Percentiles rank a stretch among this genome's conserved stretches.
Conservation (phyloP, 1,284 basidiomycete species). For the Erythrobasidium hasegawianum region DNA sequence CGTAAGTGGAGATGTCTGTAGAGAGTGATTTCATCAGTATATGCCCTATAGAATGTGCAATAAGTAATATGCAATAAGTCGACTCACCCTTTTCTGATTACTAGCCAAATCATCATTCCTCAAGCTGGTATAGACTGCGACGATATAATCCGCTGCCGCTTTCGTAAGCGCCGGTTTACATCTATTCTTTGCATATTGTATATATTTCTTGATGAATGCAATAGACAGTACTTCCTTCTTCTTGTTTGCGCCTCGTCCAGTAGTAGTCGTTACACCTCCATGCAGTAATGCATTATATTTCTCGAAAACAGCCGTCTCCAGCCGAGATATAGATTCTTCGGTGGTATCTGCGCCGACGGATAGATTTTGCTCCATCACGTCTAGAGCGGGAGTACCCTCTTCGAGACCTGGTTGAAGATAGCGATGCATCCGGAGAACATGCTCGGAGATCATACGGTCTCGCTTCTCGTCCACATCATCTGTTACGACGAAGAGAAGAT, state of each 20-base stretch:
- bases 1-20: slow-evolving; percentile 94
- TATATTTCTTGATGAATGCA: slow-evolving; percentile 95
- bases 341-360: slow-evolving; percentile 66
- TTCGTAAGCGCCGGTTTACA: slow-evolving; percentile 80
- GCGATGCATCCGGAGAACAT: slow-evolving; percentile 95
- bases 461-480: slow-evolving; percentile 95
- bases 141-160: slow-evolving; percentile 91
- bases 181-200: slow-evolving; percentile 93
- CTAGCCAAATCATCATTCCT: slow-evolving; percentile 88
- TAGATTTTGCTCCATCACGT: slow-evolving; percentile 81
- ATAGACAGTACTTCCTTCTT: slow-evolving; percentile 85
- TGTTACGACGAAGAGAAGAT: slow-evolving; percentile 94
- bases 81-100: slow-evolving; percentile 77
- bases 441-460: slow-evolving; percentile 93
- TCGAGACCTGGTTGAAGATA: slow-evolving; percentile 95
- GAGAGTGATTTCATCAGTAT: no score
- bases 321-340: slow-evolving; percentile 54
- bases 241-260: slow-evolving; percentile 45
- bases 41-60: no score
- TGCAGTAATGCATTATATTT: slow-evolving; percentile 96
- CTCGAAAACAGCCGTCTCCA: slow-evolving; percentile 79
- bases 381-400: slow-evolving; percentile 80
- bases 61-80: no score
- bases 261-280: slow-evolving; percentile 65
- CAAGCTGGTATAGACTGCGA: slow-evolving; percentile 84